These are phyloP conservation scores for Elymus sibiricus DNA, from an alignment of 176 grass and related monocot genomes.

Conservation along the genomic window DNA sequence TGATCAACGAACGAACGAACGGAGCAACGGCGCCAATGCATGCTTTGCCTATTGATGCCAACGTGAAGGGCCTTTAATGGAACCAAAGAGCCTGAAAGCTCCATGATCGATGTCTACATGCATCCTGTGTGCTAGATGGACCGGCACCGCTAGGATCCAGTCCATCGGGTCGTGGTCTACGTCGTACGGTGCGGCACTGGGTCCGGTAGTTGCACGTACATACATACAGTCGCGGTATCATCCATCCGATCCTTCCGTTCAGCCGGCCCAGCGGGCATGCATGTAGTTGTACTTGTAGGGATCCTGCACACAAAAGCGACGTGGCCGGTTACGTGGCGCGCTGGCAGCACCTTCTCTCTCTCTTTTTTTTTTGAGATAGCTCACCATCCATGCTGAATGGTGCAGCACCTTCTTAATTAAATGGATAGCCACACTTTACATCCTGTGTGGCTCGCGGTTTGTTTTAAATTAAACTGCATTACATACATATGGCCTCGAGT, in stretches of 20 bases:
- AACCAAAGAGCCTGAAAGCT: neutral
- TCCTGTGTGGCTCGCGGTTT: neutral
- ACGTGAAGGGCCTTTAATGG: neutral
- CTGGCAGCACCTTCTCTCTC: neutral
- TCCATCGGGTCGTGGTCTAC: neutral
- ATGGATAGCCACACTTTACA: neutral
- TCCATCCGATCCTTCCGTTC: neutral
- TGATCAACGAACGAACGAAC: neutral
- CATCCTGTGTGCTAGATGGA: too few relatives aligned
- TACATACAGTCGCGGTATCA: neutral
- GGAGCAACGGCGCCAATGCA: neutral
- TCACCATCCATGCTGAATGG: too few relatives aligned
- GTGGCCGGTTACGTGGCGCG: neutral
- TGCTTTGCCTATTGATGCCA: neutral
- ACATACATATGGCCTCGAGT: neutral
- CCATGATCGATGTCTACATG: neutral
- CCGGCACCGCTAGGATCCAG: neutral
- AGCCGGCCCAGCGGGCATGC: neutral
- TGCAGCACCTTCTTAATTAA: neutral
- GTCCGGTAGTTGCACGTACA: neutral
- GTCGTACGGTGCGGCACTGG: neutral
- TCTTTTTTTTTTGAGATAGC: too few relatives aligned
- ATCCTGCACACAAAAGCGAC: neutral
- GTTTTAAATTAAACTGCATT: too few relatives aligned
- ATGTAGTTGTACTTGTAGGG: neutral